A percentile compares a stretch with the other conserved stretches of the same genome.
Conservation (phyloP, 495 filamentous ascomycete genomes). For the Friedmanniomyces simplex region DNA sequence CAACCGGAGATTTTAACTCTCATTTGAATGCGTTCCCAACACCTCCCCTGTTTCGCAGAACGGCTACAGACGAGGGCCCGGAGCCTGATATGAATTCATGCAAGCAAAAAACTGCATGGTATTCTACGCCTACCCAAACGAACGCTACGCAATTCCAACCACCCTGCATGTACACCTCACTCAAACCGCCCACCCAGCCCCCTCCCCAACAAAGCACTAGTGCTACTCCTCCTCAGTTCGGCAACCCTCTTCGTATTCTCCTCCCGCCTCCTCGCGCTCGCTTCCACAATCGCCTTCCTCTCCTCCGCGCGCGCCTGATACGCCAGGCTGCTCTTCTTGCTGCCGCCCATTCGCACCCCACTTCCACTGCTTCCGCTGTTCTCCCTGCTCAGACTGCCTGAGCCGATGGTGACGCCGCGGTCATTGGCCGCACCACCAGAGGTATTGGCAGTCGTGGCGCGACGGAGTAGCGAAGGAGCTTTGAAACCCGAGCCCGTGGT, state of each 20-base stretch:
- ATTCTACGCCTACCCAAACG: neutral
- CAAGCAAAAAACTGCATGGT: no score
- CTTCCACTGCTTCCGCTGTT: constrained; percentile 20
- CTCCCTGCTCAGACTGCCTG: constrained; percentile 28
- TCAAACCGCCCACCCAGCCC: constrained; percentile 18
- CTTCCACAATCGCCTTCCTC: constrained; percentile 46
- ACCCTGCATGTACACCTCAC: neutral
- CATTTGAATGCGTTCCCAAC: no score
- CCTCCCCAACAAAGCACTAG: constrained; percentile 8
- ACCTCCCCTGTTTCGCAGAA: no score
- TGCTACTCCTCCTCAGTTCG: constrained; percentile 33
- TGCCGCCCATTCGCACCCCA: constrained; percentile 38
- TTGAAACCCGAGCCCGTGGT: constrained; percentile 42
- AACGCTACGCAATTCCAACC: neutral
- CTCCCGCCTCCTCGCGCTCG: constrained; percentile 51
- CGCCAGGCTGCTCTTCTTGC: constrained; percentile 70
- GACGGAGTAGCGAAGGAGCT: constrained; percentile 67
- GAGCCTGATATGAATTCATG: no score
- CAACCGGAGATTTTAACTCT: no score
- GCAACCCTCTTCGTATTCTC: constrained; percentile 53
- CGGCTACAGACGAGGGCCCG: no score
- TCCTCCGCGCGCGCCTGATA: constrained; percentile 71
- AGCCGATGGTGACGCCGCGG: constrained; percentile 22
- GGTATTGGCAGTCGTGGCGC: constrained; percentile 53
- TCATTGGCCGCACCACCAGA: constrained; percentile 30